These are phyloP conservation scores for Fusarium sp. DNA, from an alignment of 2,329 filamentous ascomycete species.

Conservation along the genomic window DNA sequence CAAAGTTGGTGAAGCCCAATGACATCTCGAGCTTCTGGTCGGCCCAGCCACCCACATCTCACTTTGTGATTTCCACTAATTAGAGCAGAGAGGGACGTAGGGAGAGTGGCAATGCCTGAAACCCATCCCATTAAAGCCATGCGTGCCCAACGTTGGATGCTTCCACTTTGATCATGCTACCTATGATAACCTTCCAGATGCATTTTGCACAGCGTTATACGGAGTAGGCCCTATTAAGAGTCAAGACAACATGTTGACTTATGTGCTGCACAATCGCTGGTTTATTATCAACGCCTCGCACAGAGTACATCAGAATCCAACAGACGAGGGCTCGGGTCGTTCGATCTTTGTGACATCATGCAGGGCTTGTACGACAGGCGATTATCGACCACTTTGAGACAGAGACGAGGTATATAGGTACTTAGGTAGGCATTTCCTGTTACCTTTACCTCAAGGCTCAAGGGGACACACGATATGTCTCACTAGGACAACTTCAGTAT, in stretches of 20 bases:
- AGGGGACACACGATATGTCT: conserved; percentile 32
- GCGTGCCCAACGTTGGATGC: conserved; percentile 26
- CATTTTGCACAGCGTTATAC: no score
- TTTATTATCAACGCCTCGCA: conserved; percentile 1
- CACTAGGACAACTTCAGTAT: conserved; percentile 7
- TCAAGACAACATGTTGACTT: conserved; percentile 11
- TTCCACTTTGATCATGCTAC: conserved; percentile 23
- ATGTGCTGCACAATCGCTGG: background rate
- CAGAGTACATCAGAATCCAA: background rate
- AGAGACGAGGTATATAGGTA: conserved; percentile 15
- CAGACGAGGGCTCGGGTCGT: conserved; percentile 33
- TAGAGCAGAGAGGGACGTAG: conserved; percentile 15
- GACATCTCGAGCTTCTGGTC: conserved; percentile 16
- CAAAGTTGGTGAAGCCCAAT: conserved; percentile 32
- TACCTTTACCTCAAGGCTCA: conserved; percentile 7
- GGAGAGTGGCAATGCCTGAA: conserved; percentile 31
- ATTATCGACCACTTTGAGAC: conserved; percentile 36
- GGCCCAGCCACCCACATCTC: conserved; percentile 40
- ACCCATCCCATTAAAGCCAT: conserved; percentile 18
- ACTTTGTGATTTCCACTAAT: conserved; percentile 44
- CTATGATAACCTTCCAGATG: background rate
- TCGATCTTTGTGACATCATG: conserved; percentile 47
- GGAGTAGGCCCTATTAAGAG: background rate
- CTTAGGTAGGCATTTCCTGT: background rate
- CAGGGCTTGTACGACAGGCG: conserved; percentile 25